Evolutionary conservation across 768 basidiomycete genomes (phyloP), one percentile per base, ranked within the genome.

Genomic region (Galerina marginata): DNA sequence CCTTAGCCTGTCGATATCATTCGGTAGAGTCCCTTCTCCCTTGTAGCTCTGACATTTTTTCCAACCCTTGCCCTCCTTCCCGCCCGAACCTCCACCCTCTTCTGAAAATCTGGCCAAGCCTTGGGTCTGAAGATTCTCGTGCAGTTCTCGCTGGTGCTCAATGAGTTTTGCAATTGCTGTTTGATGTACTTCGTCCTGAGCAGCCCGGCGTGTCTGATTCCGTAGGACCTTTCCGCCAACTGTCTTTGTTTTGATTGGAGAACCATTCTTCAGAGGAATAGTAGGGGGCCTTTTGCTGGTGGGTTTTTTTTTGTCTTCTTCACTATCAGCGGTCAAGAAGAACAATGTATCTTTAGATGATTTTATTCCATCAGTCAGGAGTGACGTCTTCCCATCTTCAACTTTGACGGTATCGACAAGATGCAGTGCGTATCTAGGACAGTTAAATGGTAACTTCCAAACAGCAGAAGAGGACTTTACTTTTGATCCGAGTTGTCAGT

Each of bases 31-130:
- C 12, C 83, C 92, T 70, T 99, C 96, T 37, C 96, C 91, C 75
- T 95, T 95, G 76, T 98, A 99, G 67, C 95, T 96, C 77, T 94
- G 94, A 79, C 96, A 99, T 62, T 89, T 86, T 73, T 96, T 96
- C 91, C 95, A 96, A 12, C 88, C 86, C 73, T 99, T 98, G 39
- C 93, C 93, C 69, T 95, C 90, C 66, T 93, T 94, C 12, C 89
- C 90, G 43, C 84, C 84, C 20, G 79, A 78, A 0, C 86, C 92
- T 37, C 84, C 88, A 6, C 89, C 92, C 56, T 89, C 91, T 67
- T 93, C 92, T 0, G 92, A 91, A 71, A 87, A 97, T 69, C 86
- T 90, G 60, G 89, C 84, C 42, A 98, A 69, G 14, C 96, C 97
- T 44, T 90, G 90, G 2, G 81, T 73, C 68, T 97, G 95, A 45